These are phyloP conservation scores for Ascochyta koolunga DNA, from an alignment of 2,329 filamentous ascomycete species.

Conservation along the genomic window DNA sequence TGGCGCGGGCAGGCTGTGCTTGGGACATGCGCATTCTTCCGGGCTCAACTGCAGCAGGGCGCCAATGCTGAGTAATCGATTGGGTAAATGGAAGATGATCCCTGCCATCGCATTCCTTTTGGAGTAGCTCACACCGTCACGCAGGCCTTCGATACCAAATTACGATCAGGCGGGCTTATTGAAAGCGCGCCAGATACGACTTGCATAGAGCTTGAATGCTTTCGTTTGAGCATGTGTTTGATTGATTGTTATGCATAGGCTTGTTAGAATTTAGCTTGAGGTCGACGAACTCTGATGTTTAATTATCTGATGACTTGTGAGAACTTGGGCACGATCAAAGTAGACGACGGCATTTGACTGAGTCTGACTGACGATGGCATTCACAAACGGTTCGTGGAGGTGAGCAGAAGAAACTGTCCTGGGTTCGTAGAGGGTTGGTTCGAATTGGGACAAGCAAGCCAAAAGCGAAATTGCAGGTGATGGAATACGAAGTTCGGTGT, in stretches of 20 bases:
- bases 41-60: not conserved
- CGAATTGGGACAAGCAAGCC: too few species aligned
- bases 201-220: not conserved
- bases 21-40: not conserved
- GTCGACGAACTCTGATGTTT: not conserved
- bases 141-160: not conserved
- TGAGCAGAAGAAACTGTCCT: too few species aligned
- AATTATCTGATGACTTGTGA: too few species aligned
- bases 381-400: not conserved
- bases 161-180: not conserved
- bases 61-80: conserved; percentile 4
- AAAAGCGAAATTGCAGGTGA: too few species aligned
- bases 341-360: not conserved
- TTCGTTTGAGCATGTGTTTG: not conserved
- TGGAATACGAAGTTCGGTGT: too few species aligned
- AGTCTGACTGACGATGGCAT: not conserved
- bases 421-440: too few species aligned
- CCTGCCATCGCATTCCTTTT: not conserved
- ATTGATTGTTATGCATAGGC: not conserved
- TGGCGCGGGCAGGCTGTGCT: not conserved
- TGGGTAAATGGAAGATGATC: not conserved
- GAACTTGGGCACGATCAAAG: not conserved
- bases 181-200: not conserved
- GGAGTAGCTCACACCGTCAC: not conserved
- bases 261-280: not conserved